Conservation (phyloP, 352 stramenopile genomes). For the Phytophthora crassamura region DNA sequence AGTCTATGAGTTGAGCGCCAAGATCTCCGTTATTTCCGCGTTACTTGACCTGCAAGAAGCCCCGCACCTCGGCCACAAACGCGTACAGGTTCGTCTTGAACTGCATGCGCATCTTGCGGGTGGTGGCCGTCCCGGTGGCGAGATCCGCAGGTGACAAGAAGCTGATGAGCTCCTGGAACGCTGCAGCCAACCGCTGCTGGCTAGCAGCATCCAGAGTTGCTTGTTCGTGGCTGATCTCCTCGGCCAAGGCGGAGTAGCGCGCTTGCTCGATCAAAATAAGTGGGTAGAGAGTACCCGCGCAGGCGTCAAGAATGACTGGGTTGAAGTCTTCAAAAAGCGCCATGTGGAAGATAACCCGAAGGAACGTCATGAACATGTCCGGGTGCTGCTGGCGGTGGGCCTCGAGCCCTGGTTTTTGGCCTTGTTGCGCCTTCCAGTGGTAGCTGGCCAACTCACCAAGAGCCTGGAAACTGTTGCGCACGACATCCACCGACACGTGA, state of each 20-base stretch:
- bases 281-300: conserved; percentile 74
- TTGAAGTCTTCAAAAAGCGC: conserved; percentile 86
- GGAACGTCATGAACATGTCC: conserved; percentile 75
- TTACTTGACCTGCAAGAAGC: conserved; percentile 87
- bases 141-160: conserved; percentile 72
- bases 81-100: conserved; percentile 88
- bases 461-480: conserved; percentile 85
- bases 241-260: conserved; percentile 69
- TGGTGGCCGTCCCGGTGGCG: conserved; percentile 61
- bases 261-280: conserved; percentile 81
- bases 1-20: conserved; percentile 7
- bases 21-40: not conserved
- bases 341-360: conserved; percentile 82
- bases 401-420: conserved; percentile 54
- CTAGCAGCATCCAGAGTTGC: conserved; percentile 38
- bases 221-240: conserved; percentile 73
- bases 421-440: conserved; percentile 69
- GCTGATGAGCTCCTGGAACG: conserved; percentile 71
- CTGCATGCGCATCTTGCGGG: conserved; percentile 71
- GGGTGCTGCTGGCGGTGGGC: conserved; percentile 53
- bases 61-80: conserved; percentile 83
- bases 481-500: conserved; percentile 76
- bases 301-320: conserved; percentile 73
- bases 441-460: conserved; percentile 77
- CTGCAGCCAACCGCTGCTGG: conserved; percentile 62